Percentiles rank a stretch among this genome's conserved stretches.
Conservation (phyloP, 2,329 filamentous ascomycete genomes). For the Trichoderma guizhouense region DNA sequence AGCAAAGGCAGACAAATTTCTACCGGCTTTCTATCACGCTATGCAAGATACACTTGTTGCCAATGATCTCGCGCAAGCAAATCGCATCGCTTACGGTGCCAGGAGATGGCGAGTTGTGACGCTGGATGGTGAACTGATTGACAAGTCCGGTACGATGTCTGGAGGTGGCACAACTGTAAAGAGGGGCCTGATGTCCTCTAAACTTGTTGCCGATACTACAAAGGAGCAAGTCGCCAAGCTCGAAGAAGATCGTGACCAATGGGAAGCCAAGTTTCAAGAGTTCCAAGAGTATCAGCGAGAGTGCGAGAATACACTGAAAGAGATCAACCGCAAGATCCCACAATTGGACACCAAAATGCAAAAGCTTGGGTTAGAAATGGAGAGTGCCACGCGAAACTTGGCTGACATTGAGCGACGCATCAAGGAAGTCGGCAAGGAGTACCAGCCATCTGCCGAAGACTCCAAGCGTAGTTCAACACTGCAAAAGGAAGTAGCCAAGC, state of each 20-base stretch:
- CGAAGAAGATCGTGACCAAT: slow-evolving; percentile 78
- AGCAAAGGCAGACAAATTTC: slow-evolving; percentile 81
- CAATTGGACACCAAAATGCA: slow-evolving; percentile 85
- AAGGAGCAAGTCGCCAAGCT: slow-evolving; percentile 87
- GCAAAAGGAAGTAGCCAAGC: slow-evolving; percentile 71
- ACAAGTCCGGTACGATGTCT: slow-evolving; percentile 98
- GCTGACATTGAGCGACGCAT: slow-evolving; percentile 80
- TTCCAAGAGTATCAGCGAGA: slow-evolving; percentile 83
- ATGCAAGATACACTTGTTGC: slow-evolving; percentile 94
- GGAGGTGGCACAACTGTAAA: slow-evolving; percentile 90
- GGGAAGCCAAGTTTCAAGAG: slow-evolving; percentile 78
- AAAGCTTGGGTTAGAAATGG: slow-evolving; percentile 83
- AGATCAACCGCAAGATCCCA: slow-evolving; percentile 75
- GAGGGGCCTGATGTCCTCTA: slow-evolving; percentile 94
- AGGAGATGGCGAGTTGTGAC: slow-evolving; percentile 96
- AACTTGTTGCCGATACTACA: slow-evolving; percentile 79
- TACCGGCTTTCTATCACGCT: slow-evolving; percentile 90
- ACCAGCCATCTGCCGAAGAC: slow-evolving; percentile 77
- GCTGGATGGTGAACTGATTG: slow-evolving; percentile 89
- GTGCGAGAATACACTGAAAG: slow-evolving; percentile 68
- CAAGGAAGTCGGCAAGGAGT: slow-evolving; percentile 77
- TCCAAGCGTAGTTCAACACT: slow-evolving; percentile 69
- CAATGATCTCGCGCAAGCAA: slow-evolving; percentile 88
- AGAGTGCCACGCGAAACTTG: slow-evolving; percentile 81
- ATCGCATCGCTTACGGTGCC: slow-evolving; percentile 92